These are phyloP conservation scores for Cladosporium sp. DNA, from an alignment of 2,329 filamentous ascomycete species.

Conservation along the genomic window DNA sequence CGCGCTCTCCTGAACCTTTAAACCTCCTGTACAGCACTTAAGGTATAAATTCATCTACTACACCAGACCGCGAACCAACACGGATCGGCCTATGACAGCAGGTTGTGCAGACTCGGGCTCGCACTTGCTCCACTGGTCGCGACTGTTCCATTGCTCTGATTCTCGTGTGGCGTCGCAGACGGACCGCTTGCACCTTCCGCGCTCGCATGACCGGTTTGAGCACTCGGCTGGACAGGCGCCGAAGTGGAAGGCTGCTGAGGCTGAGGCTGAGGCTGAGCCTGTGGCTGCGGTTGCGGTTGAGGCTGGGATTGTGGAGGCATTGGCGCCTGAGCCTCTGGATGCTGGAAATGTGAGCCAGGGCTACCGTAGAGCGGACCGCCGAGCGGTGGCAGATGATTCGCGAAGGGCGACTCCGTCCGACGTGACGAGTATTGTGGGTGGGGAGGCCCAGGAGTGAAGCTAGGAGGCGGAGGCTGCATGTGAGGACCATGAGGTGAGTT, in stretches of 20 bases:
- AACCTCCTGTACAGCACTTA: neutral
- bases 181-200: slow-evolving; percentile 23
- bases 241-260: slow-evolving; percentile 7
- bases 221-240: slow-evolving; percentile 18
- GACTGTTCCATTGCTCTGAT: slow-evolving; percentile 25
- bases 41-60: neutral
- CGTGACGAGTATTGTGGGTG: slow-evolving; percentile 32
- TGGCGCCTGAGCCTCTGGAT: slow-evolving; percentile 12
- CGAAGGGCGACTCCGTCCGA: slow-evolving; percentile 28
- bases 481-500: slow-evolving; percentile 35
- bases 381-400: slow-evolving; percentile 27
- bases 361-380: slow-evolving; percentile 35
- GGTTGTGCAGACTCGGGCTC: slow-evolving; percentile 49
- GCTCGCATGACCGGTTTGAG: slow-evolving; percentile 22
- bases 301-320: neutral
- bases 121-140: slow-evolving; percentile 41
- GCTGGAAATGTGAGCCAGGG: slow-evolving; percentile 11
- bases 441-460: slow-evolving; percentile 33
- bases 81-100: slow-evolving; percentile 41
- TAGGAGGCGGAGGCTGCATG: slow-evolving; percentile 41
- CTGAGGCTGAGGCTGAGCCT: slow-evolving; percentile 1
- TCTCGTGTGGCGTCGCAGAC: slow-evolving; percentile 31
- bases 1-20: neutral
- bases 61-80: neutral
- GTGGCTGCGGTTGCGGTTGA: neutral